Conservation (phyloP, 176 grass and related monocot species). For the Oropetium thomaeum region DNA sequence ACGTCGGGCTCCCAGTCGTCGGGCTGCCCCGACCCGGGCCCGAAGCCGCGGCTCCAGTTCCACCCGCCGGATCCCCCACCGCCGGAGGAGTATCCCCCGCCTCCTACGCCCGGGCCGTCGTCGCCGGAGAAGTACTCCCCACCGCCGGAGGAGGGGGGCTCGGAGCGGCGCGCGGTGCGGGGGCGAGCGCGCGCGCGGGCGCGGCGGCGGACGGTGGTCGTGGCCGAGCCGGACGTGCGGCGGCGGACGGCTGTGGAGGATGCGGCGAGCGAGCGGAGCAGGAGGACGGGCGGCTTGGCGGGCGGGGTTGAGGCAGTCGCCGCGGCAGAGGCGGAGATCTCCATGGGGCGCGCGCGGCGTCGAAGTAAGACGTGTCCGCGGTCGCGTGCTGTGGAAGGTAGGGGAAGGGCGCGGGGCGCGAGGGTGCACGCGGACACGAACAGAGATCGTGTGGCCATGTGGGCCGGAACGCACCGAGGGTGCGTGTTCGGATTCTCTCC, state of each 20-base stretch:
- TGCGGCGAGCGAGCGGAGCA: slow-evolving; percentile 24
- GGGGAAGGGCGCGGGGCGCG: not conserved
- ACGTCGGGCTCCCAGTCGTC: slow-evolving; percentile 49
- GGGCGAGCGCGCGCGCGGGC: slow-evolving; percentile 39
- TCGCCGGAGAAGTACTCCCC: slow-evolving; percentile 41
- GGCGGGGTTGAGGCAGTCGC: slow-evolving; percentile 8
- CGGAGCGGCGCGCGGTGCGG: slow-evolving; percentile 42
- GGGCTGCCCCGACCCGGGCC: slow-evolving; percentile 19
- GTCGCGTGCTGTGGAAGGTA: not conserved
- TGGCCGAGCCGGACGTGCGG: slow-evolving; percentile 12
- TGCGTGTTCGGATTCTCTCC: slow-evolving; percentile 17
- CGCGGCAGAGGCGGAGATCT: slow-evolving; percentile 30
- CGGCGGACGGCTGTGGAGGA: not conserved
- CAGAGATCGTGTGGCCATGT: not conserved
- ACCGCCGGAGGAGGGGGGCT: slow-evolving; percentile 28
- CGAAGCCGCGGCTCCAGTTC: slow-evolving; percentile 15
- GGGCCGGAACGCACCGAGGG: not conserved
- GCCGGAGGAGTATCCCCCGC: not conserved
- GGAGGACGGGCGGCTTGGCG: not conserved
- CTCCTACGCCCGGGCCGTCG: slow-evolving; percentile 23
- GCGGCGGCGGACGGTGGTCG: slow-evolving; percentile 43
- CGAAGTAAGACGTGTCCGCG: not conserved
- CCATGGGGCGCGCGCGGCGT: slow-evolving; percentile 1
- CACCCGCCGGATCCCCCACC: not conserved
- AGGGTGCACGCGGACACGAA: no score